phyloP scores from a whole-genome alignment of 75 land plant species.

The Cunninghamia lanceolata region DNA sequence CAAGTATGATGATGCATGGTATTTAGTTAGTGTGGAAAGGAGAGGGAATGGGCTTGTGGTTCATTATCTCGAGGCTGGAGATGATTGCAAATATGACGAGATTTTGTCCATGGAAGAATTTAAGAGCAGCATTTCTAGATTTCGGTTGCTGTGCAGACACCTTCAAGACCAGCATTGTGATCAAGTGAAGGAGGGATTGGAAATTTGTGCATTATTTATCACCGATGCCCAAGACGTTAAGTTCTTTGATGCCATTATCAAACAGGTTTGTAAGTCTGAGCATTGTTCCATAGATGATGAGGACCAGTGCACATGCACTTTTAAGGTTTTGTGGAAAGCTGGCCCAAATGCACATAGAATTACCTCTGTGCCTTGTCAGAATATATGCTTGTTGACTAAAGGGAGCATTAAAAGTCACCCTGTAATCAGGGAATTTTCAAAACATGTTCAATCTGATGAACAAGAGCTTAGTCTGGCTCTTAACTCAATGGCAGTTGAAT shows the following conservation, averaged over 20 bases:
- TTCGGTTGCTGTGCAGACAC: neutral
- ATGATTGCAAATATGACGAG: neutral
- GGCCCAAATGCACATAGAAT: neutral
- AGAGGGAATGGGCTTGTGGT: neutral
- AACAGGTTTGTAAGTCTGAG: neutral
- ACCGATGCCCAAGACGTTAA: neutral
- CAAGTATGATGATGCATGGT: too few relatives aligned
- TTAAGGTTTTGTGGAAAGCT: conserved; percentile 5
- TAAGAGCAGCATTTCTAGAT: neutral
- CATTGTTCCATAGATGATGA: neutral
- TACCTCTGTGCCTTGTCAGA: neutral
- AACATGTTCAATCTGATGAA: neutral
- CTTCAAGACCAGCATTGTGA: conserved; percentile 5
- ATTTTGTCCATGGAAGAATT: neutral
- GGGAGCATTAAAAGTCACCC: neutral
- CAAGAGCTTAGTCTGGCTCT: neutral
- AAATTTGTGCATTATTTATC: neutral
- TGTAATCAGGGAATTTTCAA: neutral
- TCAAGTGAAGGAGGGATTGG: neutral
- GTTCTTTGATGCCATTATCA: neutral
- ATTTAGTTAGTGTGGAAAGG: neutral
- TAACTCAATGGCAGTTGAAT: neutral
- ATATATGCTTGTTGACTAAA: neutral
- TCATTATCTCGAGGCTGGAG: neutral
- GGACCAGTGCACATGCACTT: neutral